These are phyloP conservation scores for Aaosphaeria arxii DNA, from an alignment of 2,329 filamentous ascomycete species.

Conservation along the genomic window DNA sequence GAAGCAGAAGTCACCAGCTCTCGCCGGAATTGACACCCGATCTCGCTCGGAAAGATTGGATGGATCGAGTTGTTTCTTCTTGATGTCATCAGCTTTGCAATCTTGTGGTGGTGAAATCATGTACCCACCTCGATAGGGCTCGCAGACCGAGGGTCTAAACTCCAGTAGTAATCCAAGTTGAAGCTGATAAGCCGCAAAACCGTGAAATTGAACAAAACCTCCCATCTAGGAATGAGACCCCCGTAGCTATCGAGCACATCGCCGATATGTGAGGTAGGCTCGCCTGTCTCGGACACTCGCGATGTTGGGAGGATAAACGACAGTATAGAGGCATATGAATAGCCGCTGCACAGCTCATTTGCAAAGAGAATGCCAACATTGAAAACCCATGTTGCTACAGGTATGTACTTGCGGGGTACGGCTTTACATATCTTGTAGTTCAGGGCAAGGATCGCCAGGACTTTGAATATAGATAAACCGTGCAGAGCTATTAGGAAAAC, in stretches of 20 bases:
- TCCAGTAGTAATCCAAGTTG: constrained; percentile 97
- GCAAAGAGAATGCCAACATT: constrained; percentile 83
- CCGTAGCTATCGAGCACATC: constrained; percentile 73
- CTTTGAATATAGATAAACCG: constrained; percentile 80
- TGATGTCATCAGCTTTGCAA: constrained; percentile 60
- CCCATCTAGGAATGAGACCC: constrained; percentile 87
- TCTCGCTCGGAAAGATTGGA: constrained; percentile 84
- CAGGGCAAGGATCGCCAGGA: constrained; percentile 72
- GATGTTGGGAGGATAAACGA: constrained; percentile 47
- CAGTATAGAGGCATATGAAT: constrained; percentile 65
- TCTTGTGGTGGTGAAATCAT: background rate
- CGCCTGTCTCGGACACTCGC: constrained; percentile 38
- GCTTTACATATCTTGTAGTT: constrained; percentile 78
- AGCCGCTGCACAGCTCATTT: constrained; percentile 82
- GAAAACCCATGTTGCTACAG: constrained; percentile 81
- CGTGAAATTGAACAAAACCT: constrained; percentile 96
- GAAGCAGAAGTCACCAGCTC: constrained; percentile 68
- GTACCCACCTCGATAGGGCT: constrained; percentile 76
- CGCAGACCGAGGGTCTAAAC: constrained; percentile 57
- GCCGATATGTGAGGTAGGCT: constrained; percentile 58
- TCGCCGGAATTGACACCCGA: constrained; percentile 73
- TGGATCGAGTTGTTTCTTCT: constrained; percentile 97
- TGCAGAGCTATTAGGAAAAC: constrained; percentile 78
- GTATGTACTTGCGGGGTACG: constrained; percentile 69
- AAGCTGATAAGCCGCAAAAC: constrained; percentile 91